A percentile compares a stretch with the other conserved stretches of the same genome.
Evolutionary conservation across 2,329 filamentous ascomycete species (phyloP).

Genomic region (Ophiostoma novo-ulmi): DNA sequence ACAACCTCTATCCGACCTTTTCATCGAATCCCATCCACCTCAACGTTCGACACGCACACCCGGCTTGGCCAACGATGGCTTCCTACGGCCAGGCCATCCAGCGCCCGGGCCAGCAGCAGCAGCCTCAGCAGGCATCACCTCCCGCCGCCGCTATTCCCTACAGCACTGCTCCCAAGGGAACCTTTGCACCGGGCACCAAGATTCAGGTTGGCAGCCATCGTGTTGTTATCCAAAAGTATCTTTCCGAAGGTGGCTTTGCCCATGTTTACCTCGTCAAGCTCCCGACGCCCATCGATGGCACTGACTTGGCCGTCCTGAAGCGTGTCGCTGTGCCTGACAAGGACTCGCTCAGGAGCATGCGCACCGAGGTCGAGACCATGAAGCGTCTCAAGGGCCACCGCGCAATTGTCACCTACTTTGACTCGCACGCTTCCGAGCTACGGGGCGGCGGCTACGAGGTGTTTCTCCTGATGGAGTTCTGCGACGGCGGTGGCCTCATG

Average conservation of each 20-base stretch:
- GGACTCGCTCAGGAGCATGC: conserved; percentile 89
- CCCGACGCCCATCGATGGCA: conserved; percentile 68
- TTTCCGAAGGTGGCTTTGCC: conserved; percentile 96
- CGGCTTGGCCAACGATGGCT: conserved; percentile 21
- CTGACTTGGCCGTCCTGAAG: conserved; percentile 82
- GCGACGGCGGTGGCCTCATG: conserved; percentile 88
- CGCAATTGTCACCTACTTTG: conserved; percentile 95
- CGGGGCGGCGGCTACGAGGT: conserved; percentile 94
- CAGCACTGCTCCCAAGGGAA: conserved; percentile 60
- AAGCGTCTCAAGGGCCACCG: conserved; percentile 97
- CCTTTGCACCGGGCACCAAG: conserved; percentile 89
- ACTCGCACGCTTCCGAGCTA: conserved; percentile 93
- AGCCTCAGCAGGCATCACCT: background rate
- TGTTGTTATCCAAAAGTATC: conserved; percentile 92
- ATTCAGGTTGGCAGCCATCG: conserved; percentile 91
- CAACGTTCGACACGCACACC: conserved; percentile 11
- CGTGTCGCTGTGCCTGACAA: conserved; percentile 95
- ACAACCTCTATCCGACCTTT: background rate
- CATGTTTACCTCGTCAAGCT: conserved; percentile 96
- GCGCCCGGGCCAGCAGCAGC: conserved; percentile 29
- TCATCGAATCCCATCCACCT: background rate
- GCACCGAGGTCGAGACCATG: conserved; percentile 99
- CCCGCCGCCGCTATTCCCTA: background rate
- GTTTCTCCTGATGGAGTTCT: conserved; percentile 97
- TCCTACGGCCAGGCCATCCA: conserved; percentile 27